A percentile compares a stretch with the other conserved stretches of the same genome.
Conservation (phyloP, 176 grass and related monocot genomes). For the Thalia dealbata region DNA sequence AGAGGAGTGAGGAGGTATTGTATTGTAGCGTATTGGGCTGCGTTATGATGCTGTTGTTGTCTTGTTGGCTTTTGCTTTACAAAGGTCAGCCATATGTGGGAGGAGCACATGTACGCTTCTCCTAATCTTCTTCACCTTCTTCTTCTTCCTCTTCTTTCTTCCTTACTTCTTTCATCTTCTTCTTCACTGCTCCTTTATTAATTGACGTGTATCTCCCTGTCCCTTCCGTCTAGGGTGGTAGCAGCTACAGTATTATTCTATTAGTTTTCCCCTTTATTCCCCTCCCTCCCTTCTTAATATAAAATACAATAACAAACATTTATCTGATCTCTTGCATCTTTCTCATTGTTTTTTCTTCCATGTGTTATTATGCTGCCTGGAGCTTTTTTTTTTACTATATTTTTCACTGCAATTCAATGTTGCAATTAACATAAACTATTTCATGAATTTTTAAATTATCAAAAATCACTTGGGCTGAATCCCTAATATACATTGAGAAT, state of each 20-base stretch:
- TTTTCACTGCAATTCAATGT: no score
- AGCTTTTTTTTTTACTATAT: no score
- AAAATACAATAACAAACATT: no score
- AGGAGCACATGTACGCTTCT: neutral
- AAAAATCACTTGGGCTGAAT: no score
- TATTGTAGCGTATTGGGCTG: neutral
- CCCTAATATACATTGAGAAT: no score
- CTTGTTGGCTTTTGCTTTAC: constrained; percentile 19
- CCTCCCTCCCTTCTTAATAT: no score
- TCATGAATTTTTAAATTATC: no score
- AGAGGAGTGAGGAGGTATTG: constrained; percentile 3
- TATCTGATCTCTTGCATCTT: neutral
- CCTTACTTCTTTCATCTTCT: neutral
- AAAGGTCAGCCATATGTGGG: constrained; percentile 2
- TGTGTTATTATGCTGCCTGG: no score
- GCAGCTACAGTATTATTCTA: neutral
- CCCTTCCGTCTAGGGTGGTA: neutral
- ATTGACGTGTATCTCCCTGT: neutral
- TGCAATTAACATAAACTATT: no score
- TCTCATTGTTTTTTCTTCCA: neutral
- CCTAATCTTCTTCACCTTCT: no score
- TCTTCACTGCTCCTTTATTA: neutral
- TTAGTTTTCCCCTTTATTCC: no score
- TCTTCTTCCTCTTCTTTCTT: neutral
- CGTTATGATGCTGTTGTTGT: neutral